A percentile compares a stretch with the other conserved stretches of the same genome.
phyloP scores from a whole-genome alignment of 352 stramenopile species.

The Plasmopara viticola region DNA sequence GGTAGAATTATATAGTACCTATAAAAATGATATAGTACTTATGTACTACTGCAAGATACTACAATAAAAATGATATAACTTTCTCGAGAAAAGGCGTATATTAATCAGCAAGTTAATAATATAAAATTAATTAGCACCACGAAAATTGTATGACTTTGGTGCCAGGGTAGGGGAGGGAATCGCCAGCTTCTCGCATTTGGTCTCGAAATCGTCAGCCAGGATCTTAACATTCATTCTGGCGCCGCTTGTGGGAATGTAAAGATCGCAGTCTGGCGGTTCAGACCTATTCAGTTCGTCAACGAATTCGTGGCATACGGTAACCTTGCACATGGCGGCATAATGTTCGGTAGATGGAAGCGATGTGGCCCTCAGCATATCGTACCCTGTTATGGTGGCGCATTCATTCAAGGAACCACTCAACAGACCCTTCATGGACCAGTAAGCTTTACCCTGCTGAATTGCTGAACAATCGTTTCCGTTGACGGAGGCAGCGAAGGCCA shows the following conservation, averaged over 20 bases:
- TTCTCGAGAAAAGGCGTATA: too few species aligned
- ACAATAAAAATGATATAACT: too few species aligned
- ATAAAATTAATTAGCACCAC: background rate
- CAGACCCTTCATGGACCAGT: slow-evolving; percentile 20
- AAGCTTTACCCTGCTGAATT: slow-evolving; percentile 15
- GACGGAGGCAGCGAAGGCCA: slow-evolving; percentile 10
- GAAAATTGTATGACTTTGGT: background rate
- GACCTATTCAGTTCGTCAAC: slow-evolving; percentile 20
- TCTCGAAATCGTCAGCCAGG: slow-evolving; percentile 21
- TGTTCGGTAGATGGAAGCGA: slow-evolving; percentile 19
- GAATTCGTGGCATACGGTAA: slow-evolving; percentile 23
- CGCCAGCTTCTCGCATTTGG: slow-evolving; percentile 8
- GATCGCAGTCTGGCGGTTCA: slow-evolving; percentile 32
- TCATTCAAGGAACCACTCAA: slow-evolving; percentile 14
- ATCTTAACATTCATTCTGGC: slow-evolving; percentile 34
- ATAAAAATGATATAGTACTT: too few species aligned
- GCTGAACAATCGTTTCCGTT: slow-evolving; percentile 12
- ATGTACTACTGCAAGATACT: too few species aligned
- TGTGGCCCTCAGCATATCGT: slow-evolving; percentile 35
- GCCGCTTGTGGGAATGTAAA: slow-evolving; percentile 36
- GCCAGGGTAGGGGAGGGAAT: background rate
- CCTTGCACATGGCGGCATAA: slow-evolving; percentile 25
- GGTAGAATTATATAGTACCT: too few species aligned
- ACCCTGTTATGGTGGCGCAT: slow-evolving; percentile 22
- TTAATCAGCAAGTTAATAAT: too few species aligned